phyloP scores from a whole-genome alignment of 2,329 filamentous ascomycete genomes.

The Fusarium secorum region DNA sequence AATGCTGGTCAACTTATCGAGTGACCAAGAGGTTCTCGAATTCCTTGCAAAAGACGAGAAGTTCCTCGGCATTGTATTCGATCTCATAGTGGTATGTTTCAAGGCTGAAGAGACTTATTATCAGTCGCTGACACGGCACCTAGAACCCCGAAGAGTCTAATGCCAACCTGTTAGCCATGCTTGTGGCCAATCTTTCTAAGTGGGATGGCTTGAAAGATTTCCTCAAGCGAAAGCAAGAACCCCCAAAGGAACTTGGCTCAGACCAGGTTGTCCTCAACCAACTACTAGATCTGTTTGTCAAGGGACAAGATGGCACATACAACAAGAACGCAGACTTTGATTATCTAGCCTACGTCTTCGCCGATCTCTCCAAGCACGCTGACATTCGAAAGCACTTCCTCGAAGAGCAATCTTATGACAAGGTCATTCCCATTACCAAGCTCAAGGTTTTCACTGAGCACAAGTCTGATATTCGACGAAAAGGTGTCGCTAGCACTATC shows the following conservation, averaged over 20 bases:
- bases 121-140: neutral
- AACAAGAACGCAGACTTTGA: conserved; percentile 89
- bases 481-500: conserved; percentile 94
- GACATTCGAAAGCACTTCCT: conserved; percentile 80
- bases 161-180: conserved; percentile 86
- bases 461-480: conserved; percentile 79
- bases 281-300: conserved; percentile 94
- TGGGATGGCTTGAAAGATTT: conserved; percentile 75
- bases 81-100: conserved; percentile 73
- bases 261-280: conserved; percentile 84
- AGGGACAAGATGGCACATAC: conserved; percentile 81
- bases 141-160: conserved; percentile 79
- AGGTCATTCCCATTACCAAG: conserved; percentile 88
- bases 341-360: conserved; percentile 93
- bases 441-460: conserved; percentile 95
- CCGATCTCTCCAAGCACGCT: conserved; percentile 85
- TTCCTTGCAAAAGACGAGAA: conserved; percentile 78
- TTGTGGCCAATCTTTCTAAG: conserved; percentile 91
- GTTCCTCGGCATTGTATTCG: conserved; percentile 78
- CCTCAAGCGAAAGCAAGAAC: conserved; percentile 70
- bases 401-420: conserved; percentile 76
- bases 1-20: conserved; percentile 86
- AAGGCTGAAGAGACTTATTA: too few relatives aligned
- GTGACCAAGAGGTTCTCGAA: conserved; percentile 78
- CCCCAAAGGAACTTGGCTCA: conserved; percentile 74